Evolutionary conservation across 163 green algal species (phyloP), one percentile per base, ranked within the genome.

Genomic region (Chlorella variabilis): DNA sequence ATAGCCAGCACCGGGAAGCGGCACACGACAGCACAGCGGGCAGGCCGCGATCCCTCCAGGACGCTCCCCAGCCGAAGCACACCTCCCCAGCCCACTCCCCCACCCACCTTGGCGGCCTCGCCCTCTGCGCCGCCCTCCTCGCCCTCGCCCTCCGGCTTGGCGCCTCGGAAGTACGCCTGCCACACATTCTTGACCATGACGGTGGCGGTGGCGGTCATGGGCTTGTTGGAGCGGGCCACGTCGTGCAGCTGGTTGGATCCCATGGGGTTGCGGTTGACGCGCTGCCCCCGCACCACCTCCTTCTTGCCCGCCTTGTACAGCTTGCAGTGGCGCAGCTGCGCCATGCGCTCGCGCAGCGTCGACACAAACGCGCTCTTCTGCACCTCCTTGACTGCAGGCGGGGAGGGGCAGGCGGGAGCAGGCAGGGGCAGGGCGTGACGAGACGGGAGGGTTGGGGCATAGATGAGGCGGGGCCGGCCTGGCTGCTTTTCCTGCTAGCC

Each of bases 121-220:
- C 39, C 83, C 76, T 42, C 75, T 23, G 81, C 77, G 45, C 25
- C 78, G 34, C 66, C 58, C 33, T 70, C 82, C 75, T 81, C 54
- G 38, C 84, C 76, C 54, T 65, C 42, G 39, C n/a, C n/a, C n/a
- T n/a, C n/a, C n/a, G 42, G 41, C 41, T 80, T 80, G 25, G 29
- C 41, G 68, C 68, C 80, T 61, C 45, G 71, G 75, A 96, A 96
- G 91, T 96, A 97, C 54, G 89, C 82, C 65, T 90, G 84, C 93
- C 93, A 97, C 41, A 97, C 86, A 38, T 71, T 74, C 85, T 93
- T 93, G 54, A 98, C 93, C 90, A 97, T 94, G 59, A 66, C 78
- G 38, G 94, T 98, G 77, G 94, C 91, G 21, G 94, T 97, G 59
- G 94, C 94, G 13, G 94, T 93, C 94, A 98, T 97, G 71, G 94